Conservation (phyloP, 148 eudicot genomes). For the Silene conica region DNA sequence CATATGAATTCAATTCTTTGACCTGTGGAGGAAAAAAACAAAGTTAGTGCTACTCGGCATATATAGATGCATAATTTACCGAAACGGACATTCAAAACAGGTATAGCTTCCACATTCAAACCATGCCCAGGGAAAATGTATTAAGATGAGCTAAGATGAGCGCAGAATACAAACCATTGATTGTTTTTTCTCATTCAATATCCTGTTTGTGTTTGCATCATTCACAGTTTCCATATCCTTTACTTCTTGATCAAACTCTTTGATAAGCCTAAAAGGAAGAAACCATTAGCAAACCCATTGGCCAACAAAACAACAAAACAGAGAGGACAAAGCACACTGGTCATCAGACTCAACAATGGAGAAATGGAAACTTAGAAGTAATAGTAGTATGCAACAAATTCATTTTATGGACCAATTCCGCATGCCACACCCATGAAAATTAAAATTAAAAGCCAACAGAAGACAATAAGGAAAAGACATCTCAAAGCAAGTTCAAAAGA, state of each 20-base stretch:
- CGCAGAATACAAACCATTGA: slow-evolving; percentile 59
- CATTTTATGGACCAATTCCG: neutral
- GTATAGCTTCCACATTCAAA: neutral
- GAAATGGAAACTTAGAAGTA: neutral
- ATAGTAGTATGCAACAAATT: neutral
- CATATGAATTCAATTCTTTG: slow-evolving; percentile 90
- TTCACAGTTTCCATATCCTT: slow-evolving; percentile 55
- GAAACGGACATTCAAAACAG: neutral
- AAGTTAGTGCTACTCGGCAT: slow-evolving; percentile 11
- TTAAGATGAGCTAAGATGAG: slow-evolving; percentile 13
- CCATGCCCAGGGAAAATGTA: neutral
- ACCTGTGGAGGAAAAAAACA: slow-evolving; percentile 50
- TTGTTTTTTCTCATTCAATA: slow-evolving; percentile 83
- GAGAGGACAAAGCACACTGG: neutral
- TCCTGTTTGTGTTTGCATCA: slow-evolving; percentile 67
- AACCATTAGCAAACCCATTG: slow-evolving; percentile 4
- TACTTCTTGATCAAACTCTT: slow-evolving; percentile 90
- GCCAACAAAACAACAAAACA: neutral
- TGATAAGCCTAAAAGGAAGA: slow-evolving; percentile 65
- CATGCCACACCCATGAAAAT: neutral
- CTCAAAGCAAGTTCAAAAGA: neutral
- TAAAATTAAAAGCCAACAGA: neutral
- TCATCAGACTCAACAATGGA: neutral
- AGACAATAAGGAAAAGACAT: neutral
- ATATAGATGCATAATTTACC: neutral